A percentile compares a stretch with the other conserved stretches of the same genome.
Conservation (phyloP, 306 rosid genomes). For the Trichosanthes cucumerina region DNA sequence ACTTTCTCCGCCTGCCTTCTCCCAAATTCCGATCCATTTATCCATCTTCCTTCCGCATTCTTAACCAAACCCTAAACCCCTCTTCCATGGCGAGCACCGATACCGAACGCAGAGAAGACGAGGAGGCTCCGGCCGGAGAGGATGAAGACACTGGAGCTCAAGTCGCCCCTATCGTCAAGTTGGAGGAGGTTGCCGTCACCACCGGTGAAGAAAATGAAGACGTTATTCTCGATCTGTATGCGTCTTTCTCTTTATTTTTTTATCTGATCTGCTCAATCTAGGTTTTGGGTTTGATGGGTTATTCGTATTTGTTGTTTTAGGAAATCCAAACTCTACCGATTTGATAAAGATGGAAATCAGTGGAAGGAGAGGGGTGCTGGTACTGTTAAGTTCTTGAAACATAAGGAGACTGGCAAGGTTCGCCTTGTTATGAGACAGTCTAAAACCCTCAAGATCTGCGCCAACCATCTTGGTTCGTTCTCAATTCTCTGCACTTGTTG, state of each 20-base stretch:
- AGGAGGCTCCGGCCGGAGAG: constrained; percentile 64
- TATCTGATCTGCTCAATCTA: background rate
- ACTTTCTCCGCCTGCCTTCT: background rate
- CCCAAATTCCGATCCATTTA: background rate
- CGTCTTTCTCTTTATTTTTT: background rate
- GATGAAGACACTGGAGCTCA: constrained; percentile 98
- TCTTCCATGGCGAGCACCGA: constrained; percentile 56
- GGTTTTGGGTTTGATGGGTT: background rate
- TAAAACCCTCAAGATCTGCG: constrained; percentile 84
- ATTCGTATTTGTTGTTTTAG: constrained; percentile 19
- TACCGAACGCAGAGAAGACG: constrained; percentile 85
- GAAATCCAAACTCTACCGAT: constrained; percentile 86
- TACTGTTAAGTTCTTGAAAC: constrained; percentile 65
- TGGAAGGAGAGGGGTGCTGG: constrained; percentile 97
- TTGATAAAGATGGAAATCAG: constrained; percentile 76
- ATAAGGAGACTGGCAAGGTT: constrained; percentile 52
- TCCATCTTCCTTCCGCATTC: background rate
- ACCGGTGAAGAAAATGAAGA: constrained; percentile 84
- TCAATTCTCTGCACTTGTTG: background rate
- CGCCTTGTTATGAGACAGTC: constrained; percentile 89
- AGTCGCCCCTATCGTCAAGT: constrained; percentile 87
- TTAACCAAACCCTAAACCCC: background rate
- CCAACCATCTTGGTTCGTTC: constrained; percentile 64
- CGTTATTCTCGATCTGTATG: constrained; percentile 66
- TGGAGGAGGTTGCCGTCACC: constrained; percentile 58